Base-by-base conservation (phyloP, 106 monocot species). In the Xerophyta viscosa region DNA sequence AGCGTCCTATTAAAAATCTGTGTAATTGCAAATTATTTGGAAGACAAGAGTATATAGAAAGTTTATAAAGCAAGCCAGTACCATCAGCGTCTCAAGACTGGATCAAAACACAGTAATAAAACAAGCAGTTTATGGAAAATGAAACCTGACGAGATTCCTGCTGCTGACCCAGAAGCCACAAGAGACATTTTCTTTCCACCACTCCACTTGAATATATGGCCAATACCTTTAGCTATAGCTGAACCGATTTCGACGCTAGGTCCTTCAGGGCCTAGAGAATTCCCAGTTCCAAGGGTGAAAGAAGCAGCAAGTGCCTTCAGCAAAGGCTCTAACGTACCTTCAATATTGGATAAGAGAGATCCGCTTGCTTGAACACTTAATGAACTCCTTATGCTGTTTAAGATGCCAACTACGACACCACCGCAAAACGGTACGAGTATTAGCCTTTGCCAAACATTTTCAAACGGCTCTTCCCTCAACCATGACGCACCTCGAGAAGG, bases 171-270 rank as follows among this genome's bases (percentile, higher is more conserved):
- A 55, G 93, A 77, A 56, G 93, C 88, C n/a, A 81, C 44, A 31
- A 88, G 87, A 45, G 92, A 80, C n/a, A 81, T 60, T 41, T 48
- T 71, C 45, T 71, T 87, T 25, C 74, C 73, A 24, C 67, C 63
- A 23, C 56, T 63, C 69, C 73, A 81, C 30, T 47, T 43, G 63
- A 88, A 70, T 33, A 82, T 25, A 58, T 57, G 22, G 14, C 80
- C 69, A 71, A 88, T 69, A 52, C 87, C 87, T 75, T 87, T 88
- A 29, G 83, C 87, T 74, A 93, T 67, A 5, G 87, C 44, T n/a
- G 87, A 80, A 33, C 88, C 92, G 43, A 93, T 88, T 61, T 87
- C 88, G 14, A 93, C 87, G 58, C 83, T 93, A 28, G 92, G 88
- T 46, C 92, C 88, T 55, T 93, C 92, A 24, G 92, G 92, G 6